These are phyloP conservation scores for Panaeolus cyanescens DNA, from an alignment of 768 basidiomycete species.

Conservation along the genomic window DNA sequence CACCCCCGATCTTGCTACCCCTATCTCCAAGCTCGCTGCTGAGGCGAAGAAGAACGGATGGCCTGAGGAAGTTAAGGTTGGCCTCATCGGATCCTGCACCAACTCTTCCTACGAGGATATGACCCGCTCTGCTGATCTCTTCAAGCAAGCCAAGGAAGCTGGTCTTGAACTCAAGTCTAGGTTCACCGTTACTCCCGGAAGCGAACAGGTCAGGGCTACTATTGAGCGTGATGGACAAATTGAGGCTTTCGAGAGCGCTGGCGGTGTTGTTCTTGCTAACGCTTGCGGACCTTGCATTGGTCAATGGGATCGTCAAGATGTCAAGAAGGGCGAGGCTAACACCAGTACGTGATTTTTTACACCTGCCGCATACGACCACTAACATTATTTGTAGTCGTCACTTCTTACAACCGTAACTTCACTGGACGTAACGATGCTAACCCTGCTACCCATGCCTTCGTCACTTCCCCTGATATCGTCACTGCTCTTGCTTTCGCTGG, in stretches of 20 bases:
- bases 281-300: slow-evolving; percentile 99
- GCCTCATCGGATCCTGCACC: slow-evolving; percentile 98
- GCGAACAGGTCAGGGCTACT: slow-evolving; percentile 97
- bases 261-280: slow-evolving; percentile 94
- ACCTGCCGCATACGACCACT: background rate
- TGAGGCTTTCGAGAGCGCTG: slow-evolving; percentile 80
- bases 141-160: slow-evolving; percentile 82
- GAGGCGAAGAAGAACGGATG: slow-evolving; percentile 94
- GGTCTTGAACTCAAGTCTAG: slow-evolving; percentile 88
- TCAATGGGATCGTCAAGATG: slow-evolving; percentile 97
- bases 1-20: slow-evolving; percentile 99
- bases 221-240: slow-evolving; percentile 97
- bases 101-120: slow-evolving; percentile 99
- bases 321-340: slow-evolving; percentile 96
- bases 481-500: slow-evolving; percentile 97
- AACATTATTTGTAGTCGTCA: slow-evolving; percentile 67
- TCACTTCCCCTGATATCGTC: slow-evolving; percentile 92
- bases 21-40: slow-evolving; percentile 91
- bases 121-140: slow-evolving; percentile 96
- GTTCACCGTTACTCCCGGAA: slow-evolving; percentile 98
- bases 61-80: slow-evolving; percentile 97
- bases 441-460: slow-evolving; percentile 97
- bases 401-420: slow-evolving; percentile 99
- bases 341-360: slow-evolving; percentile 64
- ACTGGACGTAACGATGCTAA: slow-evolving; percentile 99